Percentiles rank a stretch among this genome's conserved stretches.
Evolutionary conservation across 148 eudicot species (phyloP).

Genomic region (Polygonum aviculare): DNA sequence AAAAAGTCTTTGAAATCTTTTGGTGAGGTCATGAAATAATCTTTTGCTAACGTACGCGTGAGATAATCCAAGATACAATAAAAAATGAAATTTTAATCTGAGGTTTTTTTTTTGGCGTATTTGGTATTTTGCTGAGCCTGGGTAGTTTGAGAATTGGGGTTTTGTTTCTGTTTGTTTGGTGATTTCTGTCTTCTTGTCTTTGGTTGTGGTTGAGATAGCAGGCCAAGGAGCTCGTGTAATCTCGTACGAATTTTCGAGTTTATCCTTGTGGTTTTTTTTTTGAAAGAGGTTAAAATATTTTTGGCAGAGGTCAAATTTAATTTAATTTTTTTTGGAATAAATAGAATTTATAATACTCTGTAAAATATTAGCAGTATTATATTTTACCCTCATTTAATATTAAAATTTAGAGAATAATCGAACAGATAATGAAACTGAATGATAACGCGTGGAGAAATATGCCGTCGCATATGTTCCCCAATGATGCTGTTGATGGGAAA

Average conservation of each 20-base stretch:
- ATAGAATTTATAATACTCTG: neutral
- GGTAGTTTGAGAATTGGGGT: neutral
- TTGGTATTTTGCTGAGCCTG: neutral
- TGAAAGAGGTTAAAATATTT: neutral
- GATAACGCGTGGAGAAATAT: neutral
- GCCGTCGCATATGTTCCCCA: neutral
- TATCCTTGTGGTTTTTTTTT: neutral
- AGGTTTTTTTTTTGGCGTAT: neutral
- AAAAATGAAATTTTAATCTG: neutral
- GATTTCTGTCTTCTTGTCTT: neutral
- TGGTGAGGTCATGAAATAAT: neutral
- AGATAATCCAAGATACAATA: neutral
- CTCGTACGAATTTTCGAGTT: neutral
- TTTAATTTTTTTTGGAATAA: neutral
- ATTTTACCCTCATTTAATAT: too few species aligned
- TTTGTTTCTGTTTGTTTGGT: neutral
- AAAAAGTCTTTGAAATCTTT: neutral
- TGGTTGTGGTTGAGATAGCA: neutral
- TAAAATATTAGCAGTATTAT: too few species aligned
- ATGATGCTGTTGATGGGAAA: neutral
- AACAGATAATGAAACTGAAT: neutral
- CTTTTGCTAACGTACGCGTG: slow-evolving; percentile 4
- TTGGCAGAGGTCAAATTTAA: neutral
- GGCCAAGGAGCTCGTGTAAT: neutral
- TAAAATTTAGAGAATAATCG: neutral